A percentile compares a stretch with the other conserved stretches of the same genome.
Evolutionary conservation across 2,329 filamentous ascomycete genomes (phyloP).

Genomic region (Fusarium sp.): DNA sequence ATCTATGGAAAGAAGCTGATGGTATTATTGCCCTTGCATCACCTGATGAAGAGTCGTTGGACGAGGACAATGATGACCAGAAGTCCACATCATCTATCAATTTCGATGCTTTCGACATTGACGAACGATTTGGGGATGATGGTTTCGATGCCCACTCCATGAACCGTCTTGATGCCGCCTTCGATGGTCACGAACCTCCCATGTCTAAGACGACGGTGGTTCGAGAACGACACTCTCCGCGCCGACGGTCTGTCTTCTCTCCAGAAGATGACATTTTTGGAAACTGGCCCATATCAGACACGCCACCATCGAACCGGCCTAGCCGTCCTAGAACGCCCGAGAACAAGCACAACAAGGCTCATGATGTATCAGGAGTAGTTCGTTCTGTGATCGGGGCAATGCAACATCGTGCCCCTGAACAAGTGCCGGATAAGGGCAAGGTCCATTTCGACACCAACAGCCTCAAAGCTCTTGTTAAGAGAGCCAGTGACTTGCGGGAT

Average conservation of each 20-base stretch:
- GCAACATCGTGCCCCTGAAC: slow-evolving; percentile 63
- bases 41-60: slow-evolving; percentile 68
- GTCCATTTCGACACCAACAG: slow-evolving; percentile 76
- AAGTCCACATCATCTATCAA: slow-evolving; percentile 54
- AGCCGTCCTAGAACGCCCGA: slow-evolving; percentile 57
- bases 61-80: slow-evolving; percentile 51
- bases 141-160: slow-evolving; percentile 60
- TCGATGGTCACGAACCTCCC: slow-evolving; percentile 55
- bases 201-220: slow-evolving; percentile 64
- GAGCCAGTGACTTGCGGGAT: slow-evolving; percentile 69
- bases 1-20: slow-evolving; percentile 83
- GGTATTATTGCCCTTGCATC: slow-evolving; percentile 88
- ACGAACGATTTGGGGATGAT: slow-evolving; percentile 59
- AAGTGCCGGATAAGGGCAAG: slow-evolving; percentile 54
- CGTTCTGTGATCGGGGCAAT: slow-evolving; percentile 73
- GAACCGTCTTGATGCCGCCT: slow-evolving; percentile 57
- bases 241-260: slow-evolving; percentile 71
- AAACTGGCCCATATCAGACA: slow-evolving; percentile 58
- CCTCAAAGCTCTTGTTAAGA: slow-evolving; percentile 72
- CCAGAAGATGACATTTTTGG: slow-evolving; percentile 75
- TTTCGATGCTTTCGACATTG: slow-evolving; percentile 54
- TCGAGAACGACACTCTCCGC: slow-evolving; percentile 62
- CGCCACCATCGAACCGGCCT: slow-evolving; percentile 50
- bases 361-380: slow-evolving; percentile 62
- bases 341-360: slow-evolving; percentile 48